Evolutionary conservation across 2,329 filamentous ascomycete species (phyloP).

Genomic region (Verticillium nubilum): DNA sequence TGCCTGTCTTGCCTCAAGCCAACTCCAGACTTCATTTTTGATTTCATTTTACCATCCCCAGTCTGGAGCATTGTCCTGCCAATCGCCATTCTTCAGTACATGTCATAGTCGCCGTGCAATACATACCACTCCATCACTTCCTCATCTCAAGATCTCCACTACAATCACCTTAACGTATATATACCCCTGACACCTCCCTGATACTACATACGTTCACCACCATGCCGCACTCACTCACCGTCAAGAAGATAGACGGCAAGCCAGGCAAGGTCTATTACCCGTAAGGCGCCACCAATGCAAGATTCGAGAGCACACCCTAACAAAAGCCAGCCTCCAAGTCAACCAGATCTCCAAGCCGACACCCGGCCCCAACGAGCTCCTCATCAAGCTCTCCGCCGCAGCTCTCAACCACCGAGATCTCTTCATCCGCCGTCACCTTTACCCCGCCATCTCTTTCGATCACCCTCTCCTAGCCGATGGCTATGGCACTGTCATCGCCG

Average conservation of each 20-base stretch:
- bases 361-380: constrained; percentile 61
- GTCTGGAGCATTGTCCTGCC: not conserved
- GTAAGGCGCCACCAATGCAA: constrained; percentile 36
- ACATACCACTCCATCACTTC: no score
- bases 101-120: no score
- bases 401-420: constrained; percentile 94
- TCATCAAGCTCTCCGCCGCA: constrained; percentile 71
- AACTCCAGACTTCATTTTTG: not conserved
- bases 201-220: constrained; percentile 2
- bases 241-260: constrained; percentile 71
- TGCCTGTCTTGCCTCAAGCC: not conserved
- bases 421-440: constrained; percentile 88
- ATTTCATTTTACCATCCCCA: no score
- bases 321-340: constrained; percentile 52
- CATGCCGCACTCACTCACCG: constrained; percentile 54
- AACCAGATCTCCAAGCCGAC: constrained; percentile 57
- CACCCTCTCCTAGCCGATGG: constrained; percentile 80
- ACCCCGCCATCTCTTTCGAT: constrained; percentile 77
- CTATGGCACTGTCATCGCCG: constrained; percentile 63
- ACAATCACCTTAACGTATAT: not conserved
- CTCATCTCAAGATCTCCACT: no score
- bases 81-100: no score
- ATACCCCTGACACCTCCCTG: not conserved
- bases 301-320: no score
- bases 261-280: constrained; percentile 86